Evolutionary conservation across 805 yeast species (phyloP).

Genomic region (Blastobotrys terrestris): DNA sequence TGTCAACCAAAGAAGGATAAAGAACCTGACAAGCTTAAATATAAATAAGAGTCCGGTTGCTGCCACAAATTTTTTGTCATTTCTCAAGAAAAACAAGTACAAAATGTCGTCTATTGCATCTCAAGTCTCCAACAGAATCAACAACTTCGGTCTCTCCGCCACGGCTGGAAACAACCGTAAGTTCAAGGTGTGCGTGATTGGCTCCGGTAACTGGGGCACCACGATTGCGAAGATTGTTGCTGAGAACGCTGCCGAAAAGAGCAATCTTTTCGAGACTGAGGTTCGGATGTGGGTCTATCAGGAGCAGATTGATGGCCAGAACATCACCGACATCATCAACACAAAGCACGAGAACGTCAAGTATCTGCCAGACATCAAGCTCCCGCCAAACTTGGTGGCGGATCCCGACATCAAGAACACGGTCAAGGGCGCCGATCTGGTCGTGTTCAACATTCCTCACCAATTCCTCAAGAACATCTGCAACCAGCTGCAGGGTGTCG

Average conservation of each 20-base stretch:
- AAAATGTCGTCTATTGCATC: constrained; percentile 1
- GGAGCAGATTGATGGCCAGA: constrained; percentile 67
- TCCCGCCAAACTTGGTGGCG: constrained; percentile 84
- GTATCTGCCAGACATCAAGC: constrained; percentile 80
- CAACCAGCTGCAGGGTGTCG: constrained; percentile 68
- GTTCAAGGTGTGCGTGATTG: constrained; percentile 68
- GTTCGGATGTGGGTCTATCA: constrained; percentile 98
- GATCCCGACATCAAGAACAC: constrained; percentile 76
- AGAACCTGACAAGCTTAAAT: background rate
- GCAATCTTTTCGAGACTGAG: constrained; percentile 59
- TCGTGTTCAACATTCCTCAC: constrained; percentile 94
- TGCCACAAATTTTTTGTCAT: background rate
- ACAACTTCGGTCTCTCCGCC: constrained; percentile 7
- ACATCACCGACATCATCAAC: constrained; percentile 87
- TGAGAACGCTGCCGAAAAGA: constrained; percentile 71
- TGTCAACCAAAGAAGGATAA: background rate
- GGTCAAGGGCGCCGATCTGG: constrained; percentile 73
- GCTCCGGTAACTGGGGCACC: constrained; percentile 98
- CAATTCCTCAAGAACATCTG: constrained; percentile 82
- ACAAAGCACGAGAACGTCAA: constrained; percentile 87
- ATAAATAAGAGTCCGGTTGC: background rate
- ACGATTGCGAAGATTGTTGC: constrained; percentile 94
- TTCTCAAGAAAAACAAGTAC: background rate
- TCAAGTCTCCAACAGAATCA: constrained; percentile 4
- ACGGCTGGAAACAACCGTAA: constrained; percentile 25